These are phyloP conservation scores for Parasitella parasitica DNA, from an alignment of 371 early-diverging fungal genomes.

Conservation along the genomic window DNA sequence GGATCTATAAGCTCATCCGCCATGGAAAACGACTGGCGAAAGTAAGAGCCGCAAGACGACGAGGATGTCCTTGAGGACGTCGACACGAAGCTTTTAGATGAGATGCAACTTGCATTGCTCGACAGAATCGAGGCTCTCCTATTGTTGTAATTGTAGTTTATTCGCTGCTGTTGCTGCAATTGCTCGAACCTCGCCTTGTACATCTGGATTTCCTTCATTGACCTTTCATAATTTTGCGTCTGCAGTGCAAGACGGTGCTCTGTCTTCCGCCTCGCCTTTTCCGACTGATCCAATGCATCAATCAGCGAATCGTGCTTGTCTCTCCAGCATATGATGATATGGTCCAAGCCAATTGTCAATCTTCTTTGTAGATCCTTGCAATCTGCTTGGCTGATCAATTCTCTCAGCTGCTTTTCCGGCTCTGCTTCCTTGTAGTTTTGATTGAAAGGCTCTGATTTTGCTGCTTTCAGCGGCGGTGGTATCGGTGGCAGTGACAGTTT, in stretches of 20 bases:
- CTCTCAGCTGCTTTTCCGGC: background rate
- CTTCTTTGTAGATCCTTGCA: conserved; percentile 7
- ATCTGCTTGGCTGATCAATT: conserved; percentile 1
- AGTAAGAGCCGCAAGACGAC: conserved; percentile 4
- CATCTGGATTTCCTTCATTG: conserved; percentile 4
- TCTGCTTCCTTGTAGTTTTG: conserved; percentile 1
- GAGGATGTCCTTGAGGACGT: conserved; percentile 10
- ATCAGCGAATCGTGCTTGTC: conserved; percentile 16
- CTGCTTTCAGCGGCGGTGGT: background rate
- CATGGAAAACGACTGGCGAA: background rate
- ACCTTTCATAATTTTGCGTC: conserved; percentile 8
- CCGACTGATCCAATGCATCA: conserved; percentile 6
- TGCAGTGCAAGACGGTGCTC: conserved; percentile 6
- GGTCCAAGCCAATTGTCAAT: conserved; percentile 8
- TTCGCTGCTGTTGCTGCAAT: background rate
- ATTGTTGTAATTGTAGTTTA: background rate
- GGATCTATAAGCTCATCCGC: conserved; percentile 11
- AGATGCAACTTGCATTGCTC: conserved; percentile 12
- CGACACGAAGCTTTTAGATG: conserved; percentile 6
- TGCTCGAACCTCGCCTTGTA: conserved; percentile 13
- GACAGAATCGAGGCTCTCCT: conserved; percentile 3
- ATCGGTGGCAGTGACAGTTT: conserved; percentile 13
- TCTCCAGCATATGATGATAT: conserved; percentile 5
- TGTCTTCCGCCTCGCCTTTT: background rate
- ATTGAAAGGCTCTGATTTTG: background rate